Evolutionary conservation across 2,329 filamentous ascomycete genomes (phyloP).

Genomic region (Microcyclospora pomicola): DNA sequence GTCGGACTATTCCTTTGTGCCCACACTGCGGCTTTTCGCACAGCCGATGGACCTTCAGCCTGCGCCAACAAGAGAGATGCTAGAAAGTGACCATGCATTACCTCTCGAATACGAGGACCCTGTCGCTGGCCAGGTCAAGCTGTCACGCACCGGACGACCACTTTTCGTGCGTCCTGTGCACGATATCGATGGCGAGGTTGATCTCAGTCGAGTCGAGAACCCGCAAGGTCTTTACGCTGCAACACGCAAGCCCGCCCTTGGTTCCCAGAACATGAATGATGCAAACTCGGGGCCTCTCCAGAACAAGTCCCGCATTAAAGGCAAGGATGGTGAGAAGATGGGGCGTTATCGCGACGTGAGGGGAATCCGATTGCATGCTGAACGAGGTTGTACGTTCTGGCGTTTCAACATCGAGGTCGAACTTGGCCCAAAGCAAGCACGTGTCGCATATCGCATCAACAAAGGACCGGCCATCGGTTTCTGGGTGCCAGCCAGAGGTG

Average conservation of each 20-base stretch:
- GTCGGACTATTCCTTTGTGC: constrained; percentile 67
- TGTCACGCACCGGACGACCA: constrained; percentile 71
- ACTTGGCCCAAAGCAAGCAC: constrained; percentile 59
- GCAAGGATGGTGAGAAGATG: constrained; percentile 62
- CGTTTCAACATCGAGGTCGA: constrained; percentile 92
- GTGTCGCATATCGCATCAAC: constrained; percentile 93
- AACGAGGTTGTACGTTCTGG: constrained; percentile 89
- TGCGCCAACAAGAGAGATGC: constrained; percentile 58
- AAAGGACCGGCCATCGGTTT: constrained; percentile 77
- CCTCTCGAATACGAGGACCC: constrained; percentile 79
- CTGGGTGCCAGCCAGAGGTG: constrained; percentile 74
- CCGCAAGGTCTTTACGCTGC: constrained; percentile 70
- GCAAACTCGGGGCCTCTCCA: constrained; percentile 12
- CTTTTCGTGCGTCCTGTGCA: constrained; percentile 85
- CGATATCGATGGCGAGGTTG: constrained; percentile 61
- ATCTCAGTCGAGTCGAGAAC: constrained; percentile 66
- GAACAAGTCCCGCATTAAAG: constrained; percentile 34
- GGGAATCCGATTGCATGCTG: constrained; percentile 68
- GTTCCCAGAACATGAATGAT: constrained; percentile 13
- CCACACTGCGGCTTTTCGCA: constrained; percentile 69
- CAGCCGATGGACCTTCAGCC: constrained; percentile 74
- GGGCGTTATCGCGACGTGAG: constrained; percentile 72
- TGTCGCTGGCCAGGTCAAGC: constrained; percentile 71
- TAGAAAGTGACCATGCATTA: constrained; percentile 44
- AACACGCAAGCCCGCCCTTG: constrained; percentile 20